Percentiles rank a stretch among this genome's conserved stretches.
Evolutionary conservation across 148 eudicot genomes (phyloP).

Genomic region (Camellia sinensis): DNA sequence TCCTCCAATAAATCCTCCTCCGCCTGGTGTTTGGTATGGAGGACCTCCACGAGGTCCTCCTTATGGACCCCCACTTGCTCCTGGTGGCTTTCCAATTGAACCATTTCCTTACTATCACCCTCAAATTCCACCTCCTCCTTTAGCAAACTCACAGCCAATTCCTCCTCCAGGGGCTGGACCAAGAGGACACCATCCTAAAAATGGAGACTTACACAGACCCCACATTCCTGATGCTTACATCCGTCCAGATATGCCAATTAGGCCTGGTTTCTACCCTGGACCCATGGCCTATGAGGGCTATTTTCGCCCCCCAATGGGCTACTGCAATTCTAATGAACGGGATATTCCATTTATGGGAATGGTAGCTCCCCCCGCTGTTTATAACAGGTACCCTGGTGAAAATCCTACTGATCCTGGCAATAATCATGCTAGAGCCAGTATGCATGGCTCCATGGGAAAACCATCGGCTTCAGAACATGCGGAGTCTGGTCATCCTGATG

Average conservation of each 20-base stretch:
- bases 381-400: conserved; percentile 51
- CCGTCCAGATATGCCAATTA: conserved; percentile 72
- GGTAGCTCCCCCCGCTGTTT: conserved; percentile 58
- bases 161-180: conserved; percentile 60
- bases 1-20: conserved; percentile 62
- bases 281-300: conserved; percentile 70
- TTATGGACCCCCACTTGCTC: conserved; percentile 61
- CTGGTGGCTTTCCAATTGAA: conserved; percentile 81
- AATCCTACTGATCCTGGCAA: conserved; percentile 50
- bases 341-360: conserved; percentile 78
- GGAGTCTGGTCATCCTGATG: conserved; percentile 46
- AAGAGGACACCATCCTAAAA: conserved; percentile 71
- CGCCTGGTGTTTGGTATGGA: conserved; percentile 73
- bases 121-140: conserved; percentile 58
- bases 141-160: conserved; percentile 60
- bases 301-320: conserved; percentile 86
- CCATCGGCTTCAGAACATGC: conserved; percentile 36
- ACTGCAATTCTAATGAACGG: conserved; percentile 64
- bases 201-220: conserved; percentile 69
- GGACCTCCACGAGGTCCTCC: conserved; percentile 82
- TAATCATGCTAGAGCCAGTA: conserved; percentile 48
- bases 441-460: conserved; percentile 33
- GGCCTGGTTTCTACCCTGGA: conserved; percentile 84
- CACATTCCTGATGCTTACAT: conserved; percentile 67
- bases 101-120: conserved; percentile 80